Conservation (phyloP, 1,139 yeast species). For the Lodderomyces theae region DNA sequence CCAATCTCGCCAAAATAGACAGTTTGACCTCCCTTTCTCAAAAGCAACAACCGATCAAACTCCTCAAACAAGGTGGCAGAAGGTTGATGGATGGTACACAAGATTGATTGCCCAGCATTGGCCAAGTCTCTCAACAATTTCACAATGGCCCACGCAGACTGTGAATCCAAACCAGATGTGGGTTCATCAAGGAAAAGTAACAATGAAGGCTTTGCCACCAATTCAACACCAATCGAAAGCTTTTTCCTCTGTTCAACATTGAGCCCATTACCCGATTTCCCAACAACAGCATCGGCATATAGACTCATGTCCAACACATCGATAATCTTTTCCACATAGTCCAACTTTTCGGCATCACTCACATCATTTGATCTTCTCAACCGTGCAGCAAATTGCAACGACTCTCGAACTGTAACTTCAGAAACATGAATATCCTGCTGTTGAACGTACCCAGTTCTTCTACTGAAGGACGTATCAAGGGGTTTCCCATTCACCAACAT, state of each 20-base stretch:
- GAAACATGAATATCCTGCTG: conserved; percentile 64
- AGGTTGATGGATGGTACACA: conserved; percentile 84
- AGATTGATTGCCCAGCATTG: conserved; percentile 75
- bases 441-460: conserved; percentile 65
- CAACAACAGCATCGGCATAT: conserved; percentile 64
- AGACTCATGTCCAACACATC: conserved; percentile 54
- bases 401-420: conserved; percentile 58
- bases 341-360: conserved; percentile 35
- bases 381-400: conserved; percentile 58
- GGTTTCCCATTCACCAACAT: conserved; percentile 59
- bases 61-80: conserved; percentile 74
- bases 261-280: conserved; percentile 55
- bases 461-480: conserved; percentile 51
- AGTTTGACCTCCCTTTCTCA: conserved; percentile 73
- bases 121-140: conserved; percentile 73
- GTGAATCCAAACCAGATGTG: conserved; percentile 89
- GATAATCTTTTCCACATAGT: conserved; percentile 60
- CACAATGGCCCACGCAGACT: conserved; percentile 86
- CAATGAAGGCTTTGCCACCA: conserved; percentile 83
- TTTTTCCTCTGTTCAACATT: conserved; percentile 68
- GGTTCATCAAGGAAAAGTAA: conserved; percentile 87
- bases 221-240: conserved; percentile 74
- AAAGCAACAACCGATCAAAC: conserved; percentile 70
- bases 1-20: conserved; percentile 84
- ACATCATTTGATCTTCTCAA: conserved; percentile 51